Percentiles rank a stretch among this genome's conserved stretches.
Conservation (phyloP, 2,329 filamentous ascomycete genomes). For the Fusarium xylarioides region DNA sequence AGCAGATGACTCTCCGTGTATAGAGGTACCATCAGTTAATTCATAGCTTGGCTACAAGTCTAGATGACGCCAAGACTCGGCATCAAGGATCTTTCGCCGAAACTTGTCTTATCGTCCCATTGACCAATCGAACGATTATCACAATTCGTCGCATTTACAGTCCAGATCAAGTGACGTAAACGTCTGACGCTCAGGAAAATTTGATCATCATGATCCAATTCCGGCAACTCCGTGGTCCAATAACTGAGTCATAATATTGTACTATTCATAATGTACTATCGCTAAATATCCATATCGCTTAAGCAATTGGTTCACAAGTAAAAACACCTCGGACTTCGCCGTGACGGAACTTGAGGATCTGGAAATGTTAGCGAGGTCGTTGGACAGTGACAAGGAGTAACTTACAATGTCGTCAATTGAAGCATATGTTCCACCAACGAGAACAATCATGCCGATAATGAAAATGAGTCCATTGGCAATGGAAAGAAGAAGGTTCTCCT, state of each 20-base stretch:
- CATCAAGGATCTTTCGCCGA: neutral
- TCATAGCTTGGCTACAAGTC: neutral
- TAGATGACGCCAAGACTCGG: neutral
- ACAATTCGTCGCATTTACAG: neutral
- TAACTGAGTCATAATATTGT: constrained; percentile 19
- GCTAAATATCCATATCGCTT: constrained; percentile 22
- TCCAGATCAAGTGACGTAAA: constrained; percentile 8
- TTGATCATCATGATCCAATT: neutral
- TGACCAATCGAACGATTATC: neutral
- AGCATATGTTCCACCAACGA: constrained; percentile 48
- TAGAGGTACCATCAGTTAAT: neutral
- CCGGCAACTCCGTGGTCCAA: constrained; percentile 8
- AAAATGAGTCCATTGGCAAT: constrained; percentile 42
- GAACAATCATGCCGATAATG: constrained; percentile 46
- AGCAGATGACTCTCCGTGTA: neutral
- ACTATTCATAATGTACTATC: constrained; percentile 27
- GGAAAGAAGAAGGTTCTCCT: constrained; percentile 42
- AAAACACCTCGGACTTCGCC: constrained; percentile 43
- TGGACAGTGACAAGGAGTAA: neutral
- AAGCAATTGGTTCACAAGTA: constrained; percentile 43
- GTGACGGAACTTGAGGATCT: constrained; percentile 40
- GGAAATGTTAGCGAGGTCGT: constrained; percentile 12
- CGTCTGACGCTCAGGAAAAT: neutral
- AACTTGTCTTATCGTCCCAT: constrained; percentile 1
- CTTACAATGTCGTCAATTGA: constrained; percentile 46